These are phyloP conservation scores for Cantharellus anzutake DNA, from an alignment of 768 basidiomycete species.

Conservation along the genomic window DNA sequence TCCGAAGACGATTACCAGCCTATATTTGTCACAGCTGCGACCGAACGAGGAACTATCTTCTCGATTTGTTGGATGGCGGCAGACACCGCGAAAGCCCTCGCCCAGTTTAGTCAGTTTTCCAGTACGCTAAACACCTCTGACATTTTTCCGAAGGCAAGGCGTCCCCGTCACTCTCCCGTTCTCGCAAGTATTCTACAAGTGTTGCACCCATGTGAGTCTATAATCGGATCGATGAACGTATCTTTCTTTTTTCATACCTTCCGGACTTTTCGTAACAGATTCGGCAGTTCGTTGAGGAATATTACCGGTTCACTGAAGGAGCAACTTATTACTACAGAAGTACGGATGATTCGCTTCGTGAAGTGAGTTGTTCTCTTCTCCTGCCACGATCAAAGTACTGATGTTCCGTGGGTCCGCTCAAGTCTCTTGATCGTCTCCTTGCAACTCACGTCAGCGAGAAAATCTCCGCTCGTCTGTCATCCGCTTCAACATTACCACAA, in stretches of 20 bases:
- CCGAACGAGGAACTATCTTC: constrained; percentile 56
- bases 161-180: constrained; percentile 70
- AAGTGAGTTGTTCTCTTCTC: constrained; percentile 27
- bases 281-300: constrained; percentile 77
- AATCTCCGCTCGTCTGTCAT: constrained; percentile 52
- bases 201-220: constrained; percentile 60
- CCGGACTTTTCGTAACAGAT: constrained; percentile 29
- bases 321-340: constrained; percentile 81
- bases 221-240: not conserved
- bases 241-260: not conserved
- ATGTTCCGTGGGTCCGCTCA: not conserved
- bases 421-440: constrained; percentile 80
- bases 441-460: constrained; percentile 56
- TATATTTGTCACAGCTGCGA: constrained; percentile 40
- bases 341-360: constrained; percentile 79
- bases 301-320: constrained; percentile 92
- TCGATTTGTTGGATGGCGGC: constrained; percentile 64
- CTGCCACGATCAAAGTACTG: not conserved
- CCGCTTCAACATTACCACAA: constrained; percentile 67
- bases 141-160: constrained; percentile 24
- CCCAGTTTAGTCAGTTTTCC: constrained; percentile 23
- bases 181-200: constrained; percentile 90
- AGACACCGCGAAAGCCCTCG: constrained; percentile 41
- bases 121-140: not conserved
- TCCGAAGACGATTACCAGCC: constrained; percentile 34